Evolutionary conservation across 1,284 basidiomycete genomes (phyloP), one percentile per base, ranked within the genome.

Genomic region (Ganoderma boninense): DNA sequence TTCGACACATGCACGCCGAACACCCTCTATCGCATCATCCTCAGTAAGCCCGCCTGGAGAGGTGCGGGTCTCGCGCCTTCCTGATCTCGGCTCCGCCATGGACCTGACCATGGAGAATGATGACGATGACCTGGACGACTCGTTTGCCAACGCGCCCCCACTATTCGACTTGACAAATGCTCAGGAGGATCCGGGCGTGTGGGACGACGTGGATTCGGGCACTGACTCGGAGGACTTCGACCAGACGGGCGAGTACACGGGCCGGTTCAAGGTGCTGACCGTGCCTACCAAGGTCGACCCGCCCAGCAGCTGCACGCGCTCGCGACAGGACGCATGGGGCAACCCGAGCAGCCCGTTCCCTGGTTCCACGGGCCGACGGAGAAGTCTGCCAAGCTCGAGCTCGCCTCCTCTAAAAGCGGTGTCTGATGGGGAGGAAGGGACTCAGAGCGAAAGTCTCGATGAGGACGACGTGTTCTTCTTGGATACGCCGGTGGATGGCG

Each of bases 211-310:
- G 8, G 68, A 70, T 23, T 73, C 73, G 8, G 73, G 72, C 13
- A 70, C 76, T 1, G 79, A 80, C 11, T 78, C 46, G 18, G 74
- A 69, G 56, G 73, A 73, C 5, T 78, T 79, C 35, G 79, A 81
- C 60, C 79, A 79, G 43, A 75, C 87, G 71, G 90, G 91, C 16
- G 90, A 92, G 72, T 92, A 86, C 75, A 93, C 91, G 1, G 92
- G 91, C 4, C 84, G 82, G 56, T 93, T 87, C 81, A 86, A 80
- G 75, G 83, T 85, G 65, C 75, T 89, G 69, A 81, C 77, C 11
- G 84, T 91, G 5, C 87, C 85, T 18, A 92, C 89, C 18, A 93
- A 92, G 80, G 80, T 79, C n/a, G 92, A 91, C 73, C 91, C 92
- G 0, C 89, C 90, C 2, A 89, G 86, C 68, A 90, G 87, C 73